A percentile compares a stretch with the other conserved stretches of the same genome.
These are phyloP conservation scores for Lecanicillium sp. DNA, from an alignment of 2,329 filamentous ascomycete species.

Conservation along the genomic window DNA sequence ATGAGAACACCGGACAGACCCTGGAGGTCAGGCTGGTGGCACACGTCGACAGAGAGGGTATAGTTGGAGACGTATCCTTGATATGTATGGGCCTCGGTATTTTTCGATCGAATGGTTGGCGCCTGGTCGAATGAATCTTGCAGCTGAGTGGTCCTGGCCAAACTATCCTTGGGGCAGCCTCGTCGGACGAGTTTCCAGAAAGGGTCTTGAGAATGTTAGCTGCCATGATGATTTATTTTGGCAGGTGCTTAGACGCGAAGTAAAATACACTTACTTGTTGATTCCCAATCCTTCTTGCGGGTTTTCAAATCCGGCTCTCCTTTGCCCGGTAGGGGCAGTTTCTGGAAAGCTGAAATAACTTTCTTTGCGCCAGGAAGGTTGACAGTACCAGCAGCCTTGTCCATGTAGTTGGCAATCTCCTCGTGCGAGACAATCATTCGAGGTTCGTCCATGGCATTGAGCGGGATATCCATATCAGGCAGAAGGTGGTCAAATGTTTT, in stretches of 20 bases:
- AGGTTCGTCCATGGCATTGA: slow-evolving; percentile 62
- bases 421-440: slow-evolving; percentile 56
- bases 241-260: neutral
- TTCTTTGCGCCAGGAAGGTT: slow-evolving; percentile 34
- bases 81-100: slow-evolving; percentile 39
- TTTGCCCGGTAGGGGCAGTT: slow-evolving; percentile 29
- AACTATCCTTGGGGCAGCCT: slow-evolving; percentile 55
- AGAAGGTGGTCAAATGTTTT: slow-evolving; percentile 44
- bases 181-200: slow-evolving; percentile 51
- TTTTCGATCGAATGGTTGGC: slow-evolving; percentile 36
- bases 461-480: slow-evolving; percentile 59
- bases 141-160: slow-evolving; percentile 40
- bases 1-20: slow-evolving; percentile 58
- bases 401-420: slow-evolving; percentile 46
- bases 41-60: slow-evolving; percentile 52
- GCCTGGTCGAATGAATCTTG: slow-evolving; percentile 34
- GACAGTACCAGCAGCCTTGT: slow-evolving; percentile 39
- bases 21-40: slow-evolving; percentile 56
- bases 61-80: slow-evolving; percentile 55
- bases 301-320: slow-evolving; percentile 24
- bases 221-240: neutral
- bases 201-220: slow-evolving; percentile 26
- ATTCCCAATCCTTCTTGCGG: slow-evolving; percentile 39
- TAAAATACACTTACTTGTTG: slow-evolving; percentile 31
- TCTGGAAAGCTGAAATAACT: slow-evolving; percentile 34